Base-by-base conservation (phyloP, 345 rosid genomes). In the Cochlearia excelsa region DNA sequence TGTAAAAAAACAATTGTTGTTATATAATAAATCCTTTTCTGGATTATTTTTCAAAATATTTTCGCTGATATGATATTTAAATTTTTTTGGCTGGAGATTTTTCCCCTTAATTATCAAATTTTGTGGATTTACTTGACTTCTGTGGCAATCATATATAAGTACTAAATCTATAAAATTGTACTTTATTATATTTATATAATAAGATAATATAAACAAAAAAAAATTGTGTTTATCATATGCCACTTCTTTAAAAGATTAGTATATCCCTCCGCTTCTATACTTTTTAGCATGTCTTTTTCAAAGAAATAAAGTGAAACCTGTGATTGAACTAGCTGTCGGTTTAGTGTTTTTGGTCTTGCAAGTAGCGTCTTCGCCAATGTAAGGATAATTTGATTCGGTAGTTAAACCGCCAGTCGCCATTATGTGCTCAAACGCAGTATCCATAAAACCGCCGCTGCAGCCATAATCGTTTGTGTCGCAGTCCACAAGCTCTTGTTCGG, bases 401-500 rank as follows among this genome's bases (percentile, higher is more conserved):
- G 84, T 56, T 26, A 84, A 63, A 9, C 92, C 88, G 2, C 78
- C 61, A 16, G 62, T 69, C 4, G 62, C 37, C 28, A 56, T 69
- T 23, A 82, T 74, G 66, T 61, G 78, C n/a, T 70, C 31, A 57
- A 84, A 88, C 16, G 88, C 94, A 10, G 65, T 59, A 28, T 75
- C 82, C 88, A 81, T 83, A 27, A 48, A 37, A 43, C 94, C 88
- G 10, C 83, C 83, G 0, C 49, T 11, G 54, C 94, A 80, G 2
- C 90, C 96, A 6, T 28, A 69, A 62, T 63, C 62, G 1, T 30
- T 38, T 0, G 8, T 51, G 26, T 73, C 81, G 51, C 91, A 82
- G 23, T 84, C 91, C 0, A 82, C 74, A 9, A 86, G 81, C 45
- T 89, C 71, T 75, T 86, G 89, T 72, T 81, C 86, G 1, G 92